Conservation (phyloP, 2,329 filamentous ascomycete genomes). For the Elsinoe batatas region DNA sequence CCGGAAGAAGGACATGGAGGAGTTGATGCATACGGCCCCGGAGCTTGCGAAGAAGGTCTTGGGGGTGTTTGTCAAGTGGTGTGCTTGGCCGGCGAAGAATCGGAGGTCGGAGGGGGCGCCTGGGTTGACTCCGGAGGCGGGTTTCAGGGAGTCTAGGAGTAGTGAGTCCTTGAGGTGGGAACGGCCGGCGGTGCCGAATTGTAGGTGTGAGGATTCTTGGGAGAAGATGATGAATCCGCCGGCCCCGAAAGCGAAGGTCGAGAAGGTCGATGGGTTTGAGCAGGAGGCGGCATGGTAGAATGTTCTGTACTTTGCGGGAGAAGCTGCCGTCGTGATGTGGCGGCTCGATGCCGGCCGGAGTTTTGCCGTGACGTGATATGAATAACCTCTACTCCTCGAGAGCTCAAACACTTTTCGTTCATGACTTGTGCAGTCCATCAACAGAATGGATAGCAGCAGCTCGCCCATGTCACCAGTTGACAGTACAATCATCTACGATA, state of each 20-base stretch:
- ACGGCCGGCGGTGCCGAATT: not conserved
- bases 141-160: not conserved
- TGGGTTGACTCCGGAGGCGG: not conserved
- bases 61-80: not conserved
- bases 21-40: not conserved
- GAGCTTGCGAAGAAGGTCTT: not conserved
- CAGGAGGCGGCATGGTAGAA: not conserved
- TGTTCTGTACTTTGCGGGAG: too few species aligned
- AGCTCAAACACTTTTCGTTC: too few species aligned
- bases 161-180: not conserved
- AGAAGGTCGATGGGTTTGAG: not conserved
- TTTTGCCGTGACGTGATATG: too few species aligned
- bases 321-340: too few species aligned
- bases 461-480: too few species aligned
- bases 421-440: too few species aligned
- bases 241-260: not conserved
- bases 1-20: not conserved
- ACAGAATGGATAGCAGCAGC: too few species aligned
- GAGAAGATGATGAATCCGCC: not conserved
- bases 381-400: too few species aligned
- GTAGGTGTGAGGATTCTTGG: slow-evolving; percentile 8
- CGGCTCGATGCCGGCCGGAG: too few species aligned
- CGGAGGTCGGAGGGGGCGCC: not conserved
- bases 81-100: slow-evolving; percentile 3
- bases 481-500: too few species aligned